Percentiles rank a stretch among this genome's conserved stretches.
Conservation (phyloP, 2,329 filamentous ascomycete genomes). For the Bertia moriformis region DNA sequence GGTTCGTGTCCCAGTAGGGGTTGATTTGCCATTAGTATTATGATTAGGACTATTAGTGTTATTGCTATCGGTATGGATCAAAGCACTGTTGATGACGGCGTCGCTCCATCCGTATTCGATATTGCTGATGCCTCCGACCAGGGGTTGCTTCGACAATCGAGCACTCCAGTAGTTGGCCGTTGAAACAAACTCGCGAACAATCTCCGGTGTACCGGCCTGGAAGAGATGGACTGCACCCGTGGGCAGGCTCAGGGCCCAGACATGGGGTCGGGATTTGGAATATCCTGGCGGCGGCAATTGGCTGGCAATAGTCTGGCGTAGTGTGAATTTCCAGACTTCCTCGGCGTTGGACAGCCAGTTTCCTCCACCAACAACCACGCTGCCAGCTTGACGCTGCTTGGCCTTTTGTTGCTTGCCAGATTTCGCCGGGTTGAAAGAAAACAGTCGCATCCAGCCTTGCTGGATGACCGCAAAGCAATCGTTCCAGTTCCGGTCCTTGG, state of each 20-base stretch:
- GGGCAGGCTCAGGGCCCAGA: constrained; percentile 85
- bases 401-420: constrained; percentile 53
- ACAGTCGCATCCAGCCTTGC: constrained; percentile 83
- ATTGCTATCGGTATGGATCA: constrained; percentile 37
- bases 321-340: constrained; percentile 69
- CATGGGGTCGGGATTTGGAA: constrained; percentile 75
- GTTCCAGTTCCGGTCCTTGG: constrained; percentile 85
- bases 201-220: constrained; percentile 88
- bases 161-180: constrained; percentile 98
- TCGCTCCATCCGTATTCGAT: constrained; percentile 97
- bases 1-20: constrained; percentile 15
- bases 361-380: constrained; percentile 72
- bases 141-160: constrained; percentile 78
- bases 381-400: constrained; percentile 34
- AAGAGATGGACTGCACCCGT: constrained; percentile 95
- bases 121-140: constrained; percentile 86
- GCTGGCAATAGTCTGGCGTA: constrained; percentile 84
- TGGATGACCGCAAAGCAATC: constrained; percentile 94
- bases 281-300: constrained; percentile 82
- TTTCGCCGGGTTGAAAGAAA: constrained; percentile 79
- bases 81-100: constrained; percentile 51
- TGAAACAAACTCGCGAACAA: constrained; percentile 83
- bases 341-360: constrained; percentile 98
- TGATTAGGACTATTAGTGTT: constrained; percentile 13
- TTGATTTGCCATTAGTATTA: constrained; percentile 10